Evolutionary conservation across 768 basidiomycete genomes (phyloP), one percentile per base, ranked within the genome.

Genomic region (Tricholoma sp.): DNA sequence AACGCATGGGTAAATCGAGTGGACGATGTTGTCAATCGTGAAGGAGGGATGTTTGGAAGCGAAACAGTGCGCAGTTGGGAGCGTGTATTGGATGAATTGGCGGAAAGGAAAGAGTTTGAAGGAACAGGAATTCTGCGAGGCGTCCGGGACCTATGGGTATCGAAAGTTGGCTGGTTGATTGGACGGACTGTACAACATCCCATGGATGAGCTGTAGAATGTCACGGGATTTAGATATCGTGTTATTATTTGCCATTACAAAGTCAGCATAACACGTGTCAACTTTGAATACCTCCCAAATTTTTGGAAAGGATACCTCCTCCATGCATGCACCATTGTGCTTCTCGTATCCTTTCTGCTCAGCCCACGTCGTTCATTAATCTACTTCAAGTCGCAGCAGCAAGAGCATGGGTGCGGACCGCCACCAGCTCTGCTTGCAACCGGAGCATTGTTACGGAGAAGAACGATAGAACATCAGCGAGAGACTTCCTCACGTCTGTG

Each of bases 41-140:
- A 86, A 58, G 88, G 83, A 5, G 84, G 88, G 5, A 90, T 94
- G 90, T 91, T 91, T 66, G 83, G 88, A 2, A 77, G 75, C 34
- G 89, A 91, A 58, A 80, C 79, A 8, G 89, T 86, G 41, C 70
- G 76, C 60, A 73, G 71, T 5, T 94, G 91, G 91, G 85, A 85
- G 63, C 77, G 81, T 41, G 78, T 74, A 7, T 67, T 94, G 64
- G 88, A 92, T 53, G 80, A 80, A 42, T 80, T 88, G 63, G 84
- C 85, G 4, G 79, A 78, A 37, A 72, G 74, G 17, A 82, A 83
- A 57, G 71, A 68, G 20, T 57, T 65, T 41, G 73, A 73, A 42
- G 70, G 71, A 20, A 64, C 67, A 41, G 63, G 67, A 2, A 62
- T 74, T 17, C 75, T 82, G 74, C 67, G 72, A 54, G 61, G 61